Base-by-base conservation (phyloP, 352 stramenopile species). In the Phytophthora crassamura region DNA sequence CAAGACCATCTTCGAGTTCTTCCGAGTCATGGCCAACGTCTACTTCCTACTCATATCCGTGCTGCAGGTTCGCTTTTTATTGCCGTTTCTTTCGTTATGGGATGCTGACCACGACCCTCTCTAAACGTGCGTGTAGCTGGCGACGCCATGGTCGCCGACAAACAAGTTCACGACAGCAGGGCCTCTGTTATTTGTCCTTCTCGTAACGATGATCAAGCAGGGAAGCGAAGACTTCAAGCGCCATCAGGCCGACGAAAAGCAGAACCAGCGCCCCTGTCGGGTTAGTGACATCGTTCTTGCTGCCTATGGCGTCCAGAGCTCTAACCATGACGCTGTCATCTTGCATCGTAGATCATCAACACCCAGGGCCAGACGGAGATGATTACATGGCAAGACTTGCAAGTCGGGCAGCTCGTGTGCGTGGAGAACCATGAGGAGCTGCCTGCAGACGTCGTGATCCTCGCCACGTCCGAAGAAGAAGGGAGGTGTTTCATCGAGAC, bases 11-110 rank as follows among this genome's bases (percentile, higher is more conserved):
- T 87, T 94, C 42, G 90, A 98, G 68, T 97, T 98, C 78, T 98
- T 98, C 73, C 88, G 93, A 30, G 80, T 95, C 54, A 89, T 97
- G 43, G 94, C 91, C 30, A 98, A 98, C 68, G 76, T 98, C 59
- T 98, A 98, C 77, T 98, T 99, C 72, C 71, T 98, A n/a, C 74
- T 93, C 34, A 95, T 98, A 39, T 95, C 91, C 9, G 56, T 94
- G 33, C 82, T 99, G 14, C 97, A 98, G 77, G 77, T 85, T 43
- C 12, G 3, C 18, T n/a, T 7, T 6, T 12, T 7, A n/a, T 14
- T 32, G 20, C 36, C 34, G 35, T 41, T 18, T 18, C 16, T 28
- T 25, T 43, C n/a, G 11, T 12, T 46, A 11, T 50, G n/a, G 32
- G 48, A 43, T 30, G 34, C 8, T 36, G 10, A 39, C 32, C 11